These are phyloP conservation scores for Petunia secreta DNA, from an alignment of 257 asterid genomes.

Conservation along the genomic window DNA sequence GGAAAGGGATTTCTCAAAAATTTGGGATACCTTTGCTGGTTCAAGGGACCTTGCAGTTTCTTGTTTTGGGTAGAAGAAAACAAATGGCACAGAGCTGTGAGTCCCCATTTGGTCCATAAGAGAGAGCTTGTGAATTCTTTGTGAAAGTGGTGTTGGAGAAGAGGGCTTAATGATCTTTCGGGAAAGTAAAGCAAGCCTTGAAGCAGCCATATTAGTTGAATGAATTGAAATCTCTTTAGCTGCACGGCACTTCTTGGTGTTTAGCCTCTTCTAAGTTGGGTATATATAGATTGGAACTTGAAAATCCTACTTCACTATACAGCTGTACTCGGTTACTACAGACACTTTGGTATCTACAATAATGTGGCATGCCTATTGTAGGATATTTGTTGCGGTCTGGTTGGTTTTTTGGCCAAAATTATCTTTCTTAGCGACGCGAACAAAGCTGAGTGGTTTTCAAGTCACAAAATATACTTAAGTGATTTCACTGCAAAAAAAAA, in stretches of 20 bases:
- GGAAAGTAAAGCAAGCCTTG: constrained; percentile 13
- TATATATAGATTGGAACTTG: neutral
- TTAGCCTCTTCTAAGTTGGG: too few relatives aligned
- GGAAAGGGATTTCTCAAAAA: constrained; percentile 14
- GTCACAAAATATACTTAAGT: too few relatives aligned
- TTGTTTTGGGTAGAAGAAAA: constrained; percentile 23
- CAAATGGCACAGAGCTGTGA: neutral
- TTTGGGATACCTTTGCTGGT: neutral
- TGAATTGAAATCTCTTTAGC: neutral
- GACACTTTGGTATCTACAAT: too few relatives aligned
- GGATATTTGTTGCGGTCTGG: too few relatives aligned
- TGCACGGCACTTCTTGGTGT: neutral
- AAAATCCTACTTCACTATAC: neutral
- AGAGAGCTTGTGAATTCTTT: constrained; percentile 15
- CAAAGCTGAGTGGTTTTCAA: too few relatives aligned
- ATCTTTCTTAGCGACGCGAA: too few relatives aligned
- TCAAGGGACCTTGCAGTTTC: too few relatives aligned
- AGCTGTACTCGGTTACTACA: too few relatives aligned
- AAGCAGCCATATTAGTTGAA: neutral
- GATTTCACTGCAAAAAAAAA: too few relatives aligned
- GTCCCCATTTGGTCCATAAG: constrained; percentile 8
- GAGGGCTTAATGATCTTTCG: constrained; percentile 22
- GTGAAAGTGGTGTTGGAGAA: constrained; percentile 27
- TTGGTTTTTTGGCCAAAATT: too few relatives aligned
- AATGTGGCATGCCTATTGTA: too few relatives aligned